phyloP scores from a whole-genome alignment of 139 green algal species.

The Tetratostichococcus sp. region DNA sequence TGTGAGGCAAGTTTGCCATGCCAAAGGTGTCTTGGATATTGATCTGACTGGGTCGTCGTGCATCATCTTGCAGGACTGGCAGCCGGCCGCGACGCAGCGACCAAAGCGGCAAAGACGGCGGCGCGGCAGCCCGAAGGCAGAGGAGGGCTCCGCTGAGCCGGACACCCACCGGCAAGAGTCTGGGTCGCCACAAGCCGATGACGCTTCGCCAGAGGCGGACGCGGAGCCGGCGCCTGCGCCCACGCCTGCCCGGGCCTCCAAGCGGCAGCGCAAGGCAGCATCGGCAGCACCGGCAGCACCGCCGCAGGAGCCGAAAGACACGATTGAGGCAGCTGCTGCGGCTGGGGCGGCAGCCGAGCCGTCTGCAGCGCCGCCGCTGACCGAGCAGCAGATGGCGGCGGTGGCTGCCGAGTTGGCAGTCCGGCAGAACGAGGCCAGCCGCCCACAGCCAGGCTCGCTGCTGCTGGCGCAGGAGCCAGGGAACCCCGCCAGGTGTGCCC shows the following conservation, averaged over 20 bases:
- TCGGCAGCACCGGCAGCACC: not conserved
- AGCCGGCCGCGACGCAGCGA: no score
- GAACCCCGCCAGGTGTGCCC: conserved; percentile 17
- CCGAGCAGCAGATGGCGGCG: conserved; percentile 2
- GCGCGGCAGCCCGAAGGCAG: not conserved
- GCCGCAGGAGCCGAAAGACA: no score
- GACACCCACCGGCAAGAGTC: not conserved
- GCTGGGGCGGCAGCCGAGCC: not conserved
- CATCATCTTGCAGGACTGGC: not conserved
- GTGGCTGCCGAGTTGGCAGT: not conserved
- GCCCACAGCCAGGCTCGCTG: conserved; percentile 11
- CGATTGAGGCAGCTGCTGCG: not conserved
- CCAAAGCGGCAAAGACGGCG: not conserved
- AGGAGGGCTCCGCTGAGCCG: not conserved
- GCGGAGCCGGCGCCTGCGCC: not conserved
- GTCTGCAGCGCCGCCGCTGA: conserved; percentile 5
- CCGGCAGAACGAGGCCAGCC: not conserved
- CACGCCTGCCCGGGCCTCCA: not conserved
- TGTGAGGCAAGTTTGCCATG: no score
- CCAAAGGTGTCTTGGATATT: no score
- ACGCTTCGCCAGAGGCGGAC: no score
- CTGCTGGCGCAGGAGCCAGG: conserved; percentile 23
- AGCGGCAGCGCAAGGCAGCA: not conserved
- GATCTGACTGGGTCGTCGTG: no score
- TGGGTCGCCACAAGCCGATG: no score